A percentile compares a stretch with the other conserved stretches of the same genome.
Conservation (phyloP, 257 asterid genomes). For the Catharanthus roseus region DNA sequence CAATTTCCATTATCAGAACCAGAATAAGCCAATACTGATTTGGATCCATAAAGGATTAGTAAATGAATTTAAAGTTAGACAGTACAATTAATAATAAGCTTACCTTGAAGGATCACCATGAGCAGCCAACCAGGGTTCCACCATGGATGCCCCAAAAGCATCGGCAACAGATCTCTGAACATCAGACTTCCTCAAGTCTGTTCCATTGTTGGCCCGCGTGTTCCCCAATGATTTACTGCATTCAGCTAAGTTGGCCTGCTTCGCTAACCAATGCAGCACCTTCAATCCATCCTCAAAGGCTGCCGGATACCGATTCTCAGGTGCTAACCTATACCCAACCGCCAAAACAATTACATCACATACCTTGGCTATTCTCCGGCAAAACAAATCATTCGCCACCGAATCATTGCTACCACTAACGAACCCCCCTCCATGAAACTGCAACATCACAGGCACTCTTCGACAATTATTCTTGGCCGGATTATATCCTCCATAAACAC, state of each 20-base stretch:
- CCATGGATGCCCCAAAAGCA: slow-evolving; percentile 86
- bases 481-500: slow-evolving; percentile 65
- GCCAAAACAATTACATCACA: slow-evolving; percentile 90
- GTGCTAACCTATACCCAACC: slow-evolving; percentile 85
- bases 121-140: slow-evolving; percentile 97
- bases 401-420: slow-evolving; percentile 84
- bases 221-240: slow-evolving; percentile 64
- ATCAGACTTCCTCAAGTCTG: slow-evolving; percentile 55
- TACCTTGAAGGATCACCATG: slow-evolving; percentile 97
- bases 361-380: slow-evolving; percentile 68
- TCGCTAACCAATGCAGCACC: slow-evolving; percentile 86
- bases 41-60: background rate
- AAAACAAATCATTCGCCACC: slow-evolving; percentile 69
- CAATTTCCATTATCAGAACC: background rate
- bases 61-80: background rate
- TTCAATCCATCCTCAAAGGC: slow-evolving; percentile 90
- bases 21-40: background rate
- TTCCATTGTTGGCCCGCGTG: slow-evolving; percentile 34
- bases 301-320: slow-evolving; percentile 78
- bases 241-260: slow-evolving; percentile 86
- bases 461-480: slow-evolving; percentile 47
- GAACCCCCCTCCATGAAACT: slow-evolving; percentile 94
- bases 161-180: slow-evolving; percentile 57
- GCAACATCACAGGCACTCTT: slow-evolving; percentile 67
- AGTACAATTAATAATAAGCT: slow-evolving; percentile 12